Conservation (phyloP, 1,284 basidiomycete genomes). For the Spongiforma sp. region DNA sequence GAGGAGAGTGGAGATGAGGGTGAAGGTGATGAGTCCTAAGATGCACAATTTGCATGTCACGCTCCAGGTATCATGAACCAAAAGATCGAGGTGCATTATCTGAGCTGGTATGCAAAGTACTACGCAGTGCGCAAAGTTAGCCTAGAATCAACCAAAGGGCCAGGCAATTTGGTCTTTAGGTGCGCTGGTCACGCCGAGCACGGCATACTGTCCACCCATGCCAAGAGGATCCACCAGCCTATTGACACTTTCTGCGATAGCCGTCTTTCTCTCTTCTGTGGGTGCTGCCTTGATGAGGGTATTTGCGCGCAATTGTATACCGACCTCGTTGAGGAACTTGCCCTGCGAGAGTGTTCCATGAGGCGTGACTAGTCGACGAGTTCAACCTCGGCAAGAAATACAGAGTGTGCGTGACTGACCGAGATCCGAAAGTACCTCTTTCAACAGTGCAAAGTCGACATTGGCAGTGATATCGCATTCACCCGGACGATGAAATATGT, state of each 20-base stretch:
- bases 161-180: constrained; percentile 25
- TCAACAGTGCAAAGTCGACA: constrained; percentile 92
- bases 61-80: too few species aligned
- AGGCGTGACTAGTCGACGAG: constrained; percentile 41
- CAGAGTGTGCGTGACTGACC: constrained; percentile 47
- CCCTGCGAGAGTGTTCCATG: constrained; percentile 75
- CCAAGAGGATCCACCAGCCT: constrained; percentile 64
- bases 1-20: constrained; percentile 67
- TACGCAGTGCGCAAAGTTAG: too few species aligned
- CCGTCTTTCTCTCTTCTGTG: constrained; percentile 51
- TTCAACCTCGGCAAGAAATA: constrained; percentile 2
- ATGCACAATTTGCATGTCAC: too few species aligned
- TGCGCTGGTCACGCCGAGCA: constrained; percentile 55
- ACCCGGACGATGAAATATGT: constrained; percentile 87
- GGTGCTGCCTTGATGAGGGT: constrained; percentile 52
- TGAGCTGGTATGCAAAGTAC: too few species aligned
- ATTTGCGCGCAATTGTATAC: constrained; percentile 66
- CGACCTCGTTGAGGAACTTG: constrained; percentile 74
- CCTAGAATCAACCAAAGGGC: too few species aligned
- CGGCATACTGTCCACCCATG: constrained; percentile 72
- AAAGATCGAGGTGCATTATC: too few species aligned
- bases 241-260: constrained; percentile 54
- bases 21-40: constrained; percentile 37
- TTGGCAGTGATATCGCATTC: constrained; percentile 93
- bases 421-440: constrained; percentile 72